These are phyloP conservation scores for Saxophila tyrrhenica DNA, from an alignment of 495 filamentous ascomycete genomes.

Conservation along the genomic window DNA sequence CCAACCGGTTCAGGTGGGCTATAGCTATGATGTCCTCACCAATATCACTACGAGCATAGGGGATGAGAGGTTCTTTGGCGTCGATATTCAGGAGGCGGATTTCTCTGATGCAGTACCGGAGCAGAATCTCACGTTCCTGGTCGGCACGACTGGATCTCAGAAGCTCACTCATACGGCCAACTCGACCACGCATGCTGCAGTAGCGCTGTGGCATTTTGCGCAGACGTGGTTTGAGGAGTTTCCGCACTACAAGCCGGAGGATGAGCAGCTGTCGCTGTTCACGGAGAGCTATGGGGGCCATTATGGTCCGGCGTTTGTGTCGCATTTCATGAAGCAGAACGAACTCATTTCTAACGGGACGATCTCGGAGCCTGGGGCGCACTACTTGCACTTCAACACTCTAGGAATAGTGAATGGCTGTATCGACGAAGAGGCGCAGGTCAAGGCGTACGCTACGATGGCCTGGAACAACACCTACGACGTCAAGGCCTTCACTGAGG, in stretches of 20 bases:
- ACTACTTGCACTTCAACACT: slow-evolving; percentile 29
- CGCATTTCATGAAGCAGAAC: slow-evolving; percentile 33
- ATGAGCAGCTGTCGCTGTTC: slow-evolving; percentile 34
- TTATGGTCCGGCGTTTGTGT: slow-evolving; percentile 33
- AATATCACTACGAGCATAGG: slow-evolving; percentile 31
- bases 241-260: slow-evolving; percentile 51
- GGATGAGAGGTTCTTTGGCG: slow-evolving; percentile 23
- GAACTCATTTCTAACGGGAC: slow-evolving; percentile 24
- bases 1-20: slow-evolving; percentile 33
- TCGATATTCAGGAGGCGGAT: slow-evolving; percentile 49
- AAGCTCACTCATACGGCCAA: slow-evolving; percentile 42
- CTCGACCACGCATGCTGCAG: slow-evolving; percentile 53
- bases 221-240: slow-evolving; percentile 55
- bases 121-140: slow-evolving; percentile 22
- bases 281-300: slow-evolving; percentile 40
- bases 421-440: slow-evolving; percentile 25
- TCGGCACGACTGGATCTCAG: slow-evolving; percentile 47
- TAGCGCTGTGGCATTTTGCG: slow-evolving; percentile 57
- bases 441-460: slow-evolving; percentile 10
- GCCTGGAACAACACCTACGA: slow-evolving; percentile 29
- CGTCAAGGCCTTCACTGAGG: slow-evolving; percentile 22
- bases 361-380: slow-evolving; percentile 24
- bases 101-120: slow-evolving; percentile 40
- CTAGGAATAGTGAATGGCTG: slow-evolving; percentile 37
- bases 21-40: slow-evolving; percentile 32